phyloP scores from a whole-genome alignment of 352 stramenopile species.

The Globisporangium abappressorium region DNA sequence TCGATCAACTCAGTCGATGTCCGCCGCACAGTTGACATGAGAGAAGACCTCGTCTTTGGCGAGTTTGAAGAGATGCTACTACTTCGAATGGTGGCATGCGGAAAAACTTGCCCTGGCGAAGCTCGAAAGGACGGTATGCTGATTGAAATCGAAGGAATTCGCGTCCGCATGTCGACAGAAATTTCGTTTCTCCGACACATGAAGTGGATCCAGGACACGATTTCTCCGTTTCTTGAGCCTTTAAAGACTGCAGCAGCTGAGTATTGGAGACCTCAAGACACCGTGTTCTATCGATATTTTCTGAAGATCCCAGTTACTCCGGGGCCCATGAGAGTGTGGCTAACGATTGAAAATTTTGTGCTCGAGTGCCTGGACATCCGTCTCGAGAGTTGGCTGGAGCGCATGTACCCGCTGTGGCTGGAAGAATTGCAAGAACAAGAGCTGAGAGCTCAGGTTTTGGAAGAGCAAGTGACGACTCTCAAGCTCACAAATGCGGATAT shows the following conservation, averaged over 20 bases:
- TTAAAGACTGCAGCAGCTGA: conserved; percentile 22
- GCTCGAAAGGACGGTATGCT: conserved; percentile 48
- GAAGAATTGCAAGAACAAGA: conserved; percentile 66
- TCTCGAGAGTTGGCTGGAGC: conserved; percentile 68
- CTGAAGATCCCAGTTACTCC: conserved; percentile 32
- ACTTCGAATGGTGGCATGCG: conserved; percentile 36
- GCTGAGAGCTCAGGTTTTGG: conserved; percentile 49
- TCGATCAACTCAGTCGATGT: conserved; percentile 37
- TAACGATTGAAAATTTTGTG: conserved; percentile 40
- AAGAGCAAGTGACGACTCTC: conserved; percentile 57
- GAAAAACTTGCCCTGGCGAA: conserved; percentile 9
- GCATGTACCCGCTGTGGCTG: conserved; percentile 71
- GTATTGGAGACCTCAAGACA: conserved; percentile 63
- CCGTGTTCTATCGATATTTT: conserved; percentile 66
- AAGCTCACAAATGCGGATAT: conserved; percentile 57
- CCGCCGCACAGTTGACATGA: conserved; percentile 47
- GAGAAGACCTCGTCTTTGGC: conserved; percentile 57
- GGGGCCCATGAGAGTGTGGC: conserved; percentile 40
- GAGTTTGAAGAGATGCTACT: conserved; percentile 66
- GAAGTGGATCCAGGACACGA: conserved; percentile 22
- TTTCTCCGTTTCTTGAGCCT: conserved; percentile 31
- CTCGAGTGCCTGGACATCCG: conserved; percentile 47
- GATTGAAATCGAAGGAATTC: conserved; percentile 47
- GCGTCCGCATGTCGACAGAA: conserved; percentile 29
- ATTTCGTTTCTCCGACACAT: conserved; percentile 36